Percentiles rank a stretch among this genome's conserved stretches.
Conservation (phyloP, 2,329 filamentous ascomycete species). For the Ceratocystis albifundus region DNA sequence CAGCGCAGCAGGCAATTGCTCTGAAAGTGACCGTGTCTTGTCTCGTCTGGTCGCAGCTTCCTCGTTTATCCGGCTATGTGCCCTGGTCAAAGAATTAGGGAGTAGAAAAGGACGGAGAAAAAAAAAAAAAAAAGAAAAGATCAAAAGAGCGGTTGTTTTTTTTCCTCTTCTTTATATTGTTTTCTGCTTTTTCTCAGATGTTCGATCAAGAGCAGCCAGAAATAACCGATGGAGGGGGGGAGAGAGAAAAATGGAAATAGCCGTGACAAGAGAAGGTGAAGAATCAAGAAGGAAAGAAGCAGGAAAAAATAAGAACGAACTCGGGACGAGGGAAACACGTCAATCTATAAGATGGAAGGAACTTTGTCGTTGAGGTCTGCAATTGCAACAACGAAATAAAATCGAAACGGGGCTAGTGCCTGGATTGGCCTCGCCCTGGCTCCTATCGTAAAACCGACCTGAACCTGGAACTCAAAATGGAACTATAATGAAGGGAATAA, state of each 20-base stretch:
- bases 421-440: constrained; percentile 20
- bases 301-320: constrained; percentile 10
- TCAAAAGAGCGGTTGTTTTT: neutral
- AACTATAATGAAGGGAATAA: constrained; percentile 9
- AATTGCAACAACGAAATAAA: constrained; percentile 17
- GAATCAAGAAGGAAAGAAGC: constrained; percentile 15
- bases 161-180: neutral
- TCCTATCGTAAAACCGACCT: constrained; percentile 20
- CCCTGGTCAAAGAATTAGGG: constrained; percentile 24
- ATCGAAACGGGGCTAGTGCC: constrained; percentile 23
- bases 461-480: constrained; percentile 23
- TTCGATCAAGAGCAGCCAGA: no score
- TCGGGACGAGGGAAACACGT: constrained; percentile 4
- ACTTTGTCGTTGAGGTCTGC: constrained; percentile 6
- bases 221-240: no score
- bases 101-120: constrained; percentile 12
- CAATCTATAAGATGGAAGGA: constrained; percentile 16
- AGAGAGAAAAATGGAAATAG: constrained; percentile 10
- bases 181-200: neutral
- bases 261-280: constrained; percentile 10
- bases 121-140: neutral
- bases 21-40: constrained; percentile 11
- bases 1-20: constrained; percentile 15
- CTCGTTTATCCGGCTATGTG: constrained; percentile 20
- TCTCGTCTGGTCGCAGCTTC: constrained; percentile 18